A percentile compares a stretch with the other conserved stretches of the same genome.
Conservation (phyloP, 768 basidiomycete genomes). For the Holtermanniella nyarrowii region DNA sequence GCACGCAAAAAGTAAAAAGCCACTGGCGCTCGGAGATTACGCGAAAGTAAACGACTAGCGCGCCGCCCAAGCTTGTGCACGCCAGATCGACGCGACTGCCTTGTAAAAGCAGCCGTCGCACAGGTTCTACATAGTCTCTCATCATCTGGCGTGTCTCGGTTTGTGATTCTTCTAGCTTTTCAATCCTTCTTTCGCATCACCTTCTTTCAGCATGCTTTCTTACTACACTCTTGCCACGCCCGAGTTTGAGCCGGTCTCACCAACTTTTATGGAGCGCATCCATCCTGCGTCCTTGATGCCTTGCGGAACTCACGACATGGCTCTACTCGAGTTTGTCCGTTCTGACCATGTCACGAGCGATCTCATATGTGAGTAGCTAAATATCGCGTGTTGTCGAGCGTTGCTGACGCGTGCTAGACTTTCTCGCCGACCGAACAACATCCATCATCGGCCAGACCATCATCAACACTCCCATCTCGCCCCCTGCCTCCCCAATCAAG, state of each 20-base stretch:
- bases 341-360: constrained; percentile 63
- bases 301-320: constrained; percentile 59
- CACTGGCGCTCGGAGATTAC: no score
- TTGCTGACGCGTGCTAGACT: constrained; percentile 36
- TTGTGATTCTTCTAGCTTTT: no score
- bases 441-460: constrained; percentile 54
- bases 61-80: no score
- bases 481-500: constrained; percentile 56
- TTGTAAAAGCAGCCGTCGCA: no score
- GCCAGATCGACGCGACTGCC: no score
- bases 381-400: neutral
- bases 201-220: no score
- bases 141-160: no score
- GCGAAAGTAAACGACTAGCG: no score
- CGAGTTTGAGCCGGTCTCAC: constrained; percentile 26
- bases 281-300: constrained; percentile 36
- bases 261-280: constrained; percentile 35
- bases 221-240: no score
- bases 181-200: no score
- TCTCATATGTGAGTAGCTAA: constrained; percentile 54
- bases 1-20: no score
- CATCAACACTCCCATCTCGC: constrained; percentile 50
- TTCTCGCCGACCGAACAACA: constrained; percentile 68
- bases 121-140: no score
- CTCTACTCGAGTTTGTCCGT: constrained; percentile 66